Evolutionary conservation across 1,284 basidiomycete species (phyloP), one percentile per base, ranked within the genome.

Genomic region (Fereydounia khargensis): DNA sequence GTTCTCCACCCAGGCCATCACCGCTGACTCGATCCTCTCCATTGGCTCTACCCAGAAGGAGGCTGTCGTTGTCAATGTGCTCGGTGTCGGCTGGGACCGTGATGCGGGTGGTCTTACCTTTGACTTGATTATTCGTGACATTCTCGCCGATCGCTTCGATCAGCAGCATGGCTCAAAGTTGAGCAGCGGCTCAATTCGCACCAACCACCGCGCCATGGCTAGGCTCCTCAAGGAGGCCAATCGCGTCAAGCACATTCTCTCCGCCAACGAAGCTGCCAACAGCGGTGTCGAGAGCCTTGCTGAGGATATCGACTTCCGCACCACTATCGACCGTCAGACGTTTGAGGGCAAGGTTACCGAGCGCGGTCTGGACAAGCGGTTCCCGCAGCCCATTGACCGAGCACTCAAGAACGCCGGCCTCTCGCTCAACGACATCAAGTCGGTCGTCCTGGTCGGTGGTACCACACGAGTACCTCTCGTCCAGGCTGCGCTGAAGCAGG

Each of bases 141-240:
- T 91, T 46, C 81, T 99, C 39, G 79, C 86, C 10, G 82, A 83
- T 32, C 82, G 83, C 48, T 95, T 96, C 76, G 82, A 87, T 75
- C 79, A 85, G 60, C 81, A 81, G 64, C 82, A 80, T 72, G 68
- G 44, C n/a, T n/a, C 42, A 9, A 38, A 49, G 34, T 45, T 60
- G 17, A 61, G 77, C 16, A 56, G 69, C 7, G 46, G 56, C 17
- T 63, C 68, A 9, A 51, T 77, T 20, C 51, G 43, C 17, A 44
- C 73, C 28, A 89, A 96, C 75, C 84, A 84, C 70, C 83, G 86
- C 50, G 91, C 88, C 1, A 87, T 96, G 86, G 87, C 89, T 3
- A 92, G 92, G 77, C 78, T 98, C 14, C 86, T 88, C 82, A 91
- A 91, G 77, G 95, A 98, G 77, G 90, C 94, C 0, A 84, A 83